Percentiles rank a stretch among this genome's conserved stretches.
These are phyloP conservation scores for Thymus mandschuricus DNA, from an alignment of 257 asterid genomes.

Conservation along the genomic window DNA sequence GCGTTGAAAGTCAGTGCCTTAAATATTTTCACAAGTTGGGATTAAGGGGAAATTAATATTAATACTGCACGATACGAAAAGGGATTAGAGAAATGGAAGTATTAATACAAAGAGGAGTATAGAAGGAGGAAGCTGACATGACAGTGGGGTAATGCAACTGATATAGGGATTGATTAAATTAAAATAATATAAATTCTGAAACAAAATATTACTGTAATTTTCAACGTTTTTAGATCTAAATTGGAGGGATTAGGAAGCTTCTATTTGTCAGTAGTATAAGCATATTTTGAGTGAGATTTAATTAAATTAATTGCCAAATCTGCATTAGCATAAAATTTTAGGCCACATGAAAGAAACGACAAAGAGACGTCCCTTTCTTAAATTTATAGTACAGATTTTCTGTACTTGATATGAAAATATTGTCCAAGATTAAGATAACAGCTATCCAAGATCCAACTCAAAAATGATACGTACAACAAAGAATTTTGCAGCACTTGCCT, in stretches of 20 bases:
- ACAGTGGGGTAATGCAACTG: conserved; percentile 33
- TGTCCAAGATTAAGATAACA: no score
- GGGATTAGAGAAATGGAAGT: neutral
- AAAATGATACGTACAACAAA: neutral
- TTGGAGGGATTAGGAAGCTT: conserved; percentile 19
- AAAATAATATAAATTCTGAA: neutral
- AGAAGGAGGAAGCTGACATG: conserved; percentile 37
- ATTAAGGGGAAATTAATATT: conserved; percentile 15
- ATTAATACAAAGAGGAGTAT: conserved; percentile 9
- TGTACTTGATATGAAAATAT: neutral
- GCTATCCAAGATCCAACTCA: neutral
- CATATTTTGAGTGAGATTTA: neutral
- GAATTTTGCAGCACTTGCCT: neutral
- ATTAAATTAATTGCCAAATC: neutral
- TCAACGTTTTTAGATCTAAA: conserved; percentile 31
- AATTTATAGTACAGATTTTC: neutral
- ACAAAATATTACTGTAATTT: neutral
- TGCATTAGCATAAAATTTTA: no score
- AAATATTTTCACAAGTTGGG: conserved; percentile 3
- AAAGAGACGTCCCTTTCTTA: neutral
- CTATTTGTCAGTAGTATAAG: conserved; percentile 18
- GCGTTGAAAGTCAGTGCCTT: conserved; percentile 15
- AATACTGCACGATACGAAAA: neutral
- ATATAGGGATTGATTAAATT: conserved; percentile 27
- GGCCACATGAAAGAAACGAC: neutral